Percentiles rank a stretch among this genome's conserved stretches.
phyloP scores from a whole-genome alignment of 768 basidiomycete genomes.

The Mycena sanguinolenta region DNA sequence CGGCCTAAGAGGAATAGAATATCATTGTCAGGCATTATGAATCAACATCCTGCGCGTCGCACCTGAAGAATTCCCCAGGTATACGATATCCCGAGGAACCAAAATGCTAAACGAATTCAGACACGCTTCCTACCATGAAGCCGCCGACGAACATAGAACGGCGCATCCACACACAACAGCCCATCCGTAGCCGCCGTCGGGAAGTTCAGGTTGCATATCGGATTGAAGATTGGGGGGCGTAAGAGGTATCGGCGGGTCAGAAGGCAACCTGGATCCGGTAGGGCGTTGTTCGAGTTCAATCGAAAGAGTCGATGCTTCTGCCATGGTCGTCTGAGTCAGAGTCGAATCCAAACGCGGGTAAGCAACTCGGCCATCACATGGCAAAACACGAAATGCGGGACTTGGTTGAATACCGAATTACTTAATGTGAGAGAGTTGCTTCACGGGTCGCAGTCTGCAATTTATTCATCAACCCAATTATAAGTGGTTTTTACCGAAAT shows the following conservation, averaged over 20 bases:
- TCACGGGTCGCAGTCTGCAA: no score
- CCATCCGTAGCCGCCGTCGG: constrained; percentile 48
- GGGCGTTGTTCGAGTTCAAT: constrained; percentile 17
- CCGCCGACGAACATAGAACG: constrained; percentile 41
- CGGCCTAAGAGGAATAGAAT: constrained; percentile 36
- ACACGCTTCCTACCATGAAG: background rate
- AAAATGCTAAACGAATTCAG: constrained; percentile 35
- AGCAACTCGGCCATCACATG: no score
- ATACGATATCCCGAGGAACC: constrained; percentile 43
- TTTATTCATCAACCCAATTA: no score
- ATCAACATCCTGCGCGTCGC: background rate
- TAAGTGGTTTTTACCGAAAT: no score
- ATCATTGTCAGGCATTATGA: background rate
- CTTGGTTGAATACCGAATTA: no score
- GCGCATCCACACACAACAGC: constrained; percentile 46
- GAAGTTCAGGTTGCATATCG: constrained; percentile 19
- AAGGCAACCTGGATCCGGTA: background rate
- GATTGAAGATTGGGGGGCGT: background rate
- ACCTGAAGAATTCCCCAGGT: constrained; percentile 47
- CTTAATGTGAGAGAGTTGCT: no score
- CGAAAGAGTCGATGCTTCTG: background rate
- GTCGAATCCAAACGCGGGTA: background rate
- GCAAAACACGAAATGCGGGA: no score
- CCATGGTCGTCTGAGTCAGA: constrained; percentile 6
- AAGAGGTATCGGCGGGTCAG: background rate